Conservation (phyloP, 345 rosid genomes). For the Nasturtium officinale region DNA sequence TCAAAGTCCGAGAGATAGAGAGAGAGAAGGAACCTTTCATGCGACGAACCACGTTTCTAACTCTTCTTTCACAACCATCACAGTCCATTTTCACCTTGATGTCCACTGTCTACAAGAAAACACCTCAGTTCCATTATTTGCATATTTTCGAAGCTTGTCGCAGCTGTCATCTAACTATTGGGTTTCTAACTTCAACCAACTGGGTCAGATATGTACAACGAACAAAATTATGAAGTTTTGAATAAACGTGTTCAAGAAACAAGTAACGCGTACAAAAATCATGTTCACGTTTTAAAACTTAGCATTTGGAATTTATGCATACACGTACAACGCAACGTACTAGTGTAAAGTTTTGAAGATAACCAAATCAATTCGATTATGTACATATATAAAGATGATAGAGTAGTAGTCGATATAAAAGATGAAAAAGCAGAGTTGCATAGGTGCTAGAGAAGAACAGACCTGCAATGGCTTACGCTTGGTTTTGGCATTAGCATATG, state of each 20-base stretch:
- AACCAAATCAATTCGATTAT: not conserved
- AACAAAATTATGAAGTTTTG: not conserved
- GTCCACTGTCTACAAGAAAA: slow-evolving; percentile 75
- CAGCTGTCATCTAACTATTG: not conserved
- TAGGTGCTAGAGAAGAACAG: slow-evolving; percentile 24
- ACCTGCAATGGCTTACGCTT: slow-evolving; percentile 93
- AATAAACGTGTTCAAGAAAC: not conserved
- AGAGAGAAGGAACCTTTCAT: slow-evolving; percentile 64
- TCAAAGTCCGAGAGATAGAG: slow-evolving; percentile 17
- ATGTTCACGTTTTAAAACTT: slow-evolving; percentile 11
- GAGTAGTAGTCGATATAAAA: not conserved
- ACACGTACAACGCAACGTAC: not conserved
- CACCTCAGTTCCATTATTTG: not conserved
- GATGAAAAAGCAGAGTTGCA: not conserved
- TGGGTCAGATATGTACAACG: not conserved
- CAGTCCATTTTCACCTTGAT: slow-evolving; percentile 98
- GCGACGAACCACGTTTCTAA: slow-evolving; percentile 64
- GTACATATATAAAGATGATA: not conserved
- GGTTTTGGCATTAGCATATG: slow-evolving; percentile 57
- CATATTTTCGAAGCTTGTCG: not conserved
- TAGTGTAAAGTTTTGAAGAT: not conserved
- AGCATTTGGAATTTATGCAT: not conserved
- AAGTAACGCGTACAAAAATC: not conserved
- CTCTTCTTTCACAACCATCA: slow-evolving; percentile 96
- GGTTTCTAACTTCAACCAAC: not conserved